Evolutionary conservation across 2,329 filamentous ascomycete species (phyloP).

Genomic region (Balansia obtecta): DNA sequence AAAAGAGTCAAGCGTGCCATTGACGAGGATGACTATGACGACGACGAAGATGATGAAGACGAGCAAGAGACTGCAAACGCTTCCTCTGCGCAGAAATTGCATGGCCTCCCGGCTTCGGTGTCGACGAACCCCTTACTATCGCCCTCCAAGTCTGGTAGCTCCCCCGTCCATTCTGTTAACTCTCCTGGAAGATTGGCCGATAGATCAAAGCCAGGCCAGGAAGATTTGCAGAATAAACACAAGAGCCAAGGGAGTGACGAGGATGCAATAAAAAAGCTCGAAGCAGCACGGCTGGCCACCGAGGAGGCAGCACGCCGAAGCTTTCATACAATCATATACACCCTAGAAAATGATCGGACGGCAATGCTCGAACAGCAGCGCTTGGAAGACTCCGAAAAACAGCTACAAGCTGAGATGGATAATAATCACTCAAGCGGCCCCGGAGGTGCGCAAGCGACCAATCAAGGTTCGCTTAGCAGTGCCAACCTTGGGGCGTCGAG

Average conservation of each 20-base stretch:
- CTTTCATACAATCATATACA: constrained; percentile 91
- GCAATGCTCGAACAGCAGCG: constrained; percentile 98
- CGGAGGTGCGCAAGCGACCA: constrained; percentile 40
- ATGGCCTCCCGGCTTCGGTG: constrained; percentile 34
- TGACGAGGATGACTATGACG: constrained; percentile 77
- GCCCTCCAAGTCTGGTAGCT: constrained; percentile 58
- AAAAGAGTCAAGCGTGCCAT: constrained; percentile 70
- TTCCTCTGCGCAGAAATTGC: constrained; percentile 33
- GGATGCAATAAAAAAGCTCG: constrained; percentile 83
- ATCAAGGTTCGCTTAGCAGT: constrained; percentile 81
- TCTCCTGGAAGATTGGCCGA: constrained; percentile 46
- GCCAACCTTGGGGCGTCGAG: constrained; percentile 94
- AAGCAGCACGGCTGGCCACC: constrained; percentile 81
- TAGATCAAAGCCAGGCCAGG: constrained; percentile 36
- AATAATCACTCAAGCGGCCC: constrained; percentile 36
- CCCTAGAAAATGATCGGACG: constrained; percentile 84
- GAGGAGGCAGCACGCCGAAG: constrained; percentile 82
- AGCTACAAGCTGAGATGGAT: constrained; percentile 91
- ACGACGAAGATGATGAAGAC: constrained; percentile 76
- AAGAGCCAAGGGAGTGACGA: constrained; percentile 50
- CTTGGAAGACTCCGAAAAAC: constrained; percentile 89
- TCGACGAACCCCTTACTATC: constrained; percentile 50
- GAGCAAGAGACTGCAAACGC: constrained; percentile 51
- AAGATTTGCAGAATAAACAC: constrained; percentile 37
- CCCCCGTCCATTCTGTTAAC: constrained; percentile 47